Evolutionary conservation across 2,329 filamentous ascomycete genomes (phyloP), one percentile per base, ranked within the genome.

Genomic region (Chrysoporthe austroafricana): DNA sequence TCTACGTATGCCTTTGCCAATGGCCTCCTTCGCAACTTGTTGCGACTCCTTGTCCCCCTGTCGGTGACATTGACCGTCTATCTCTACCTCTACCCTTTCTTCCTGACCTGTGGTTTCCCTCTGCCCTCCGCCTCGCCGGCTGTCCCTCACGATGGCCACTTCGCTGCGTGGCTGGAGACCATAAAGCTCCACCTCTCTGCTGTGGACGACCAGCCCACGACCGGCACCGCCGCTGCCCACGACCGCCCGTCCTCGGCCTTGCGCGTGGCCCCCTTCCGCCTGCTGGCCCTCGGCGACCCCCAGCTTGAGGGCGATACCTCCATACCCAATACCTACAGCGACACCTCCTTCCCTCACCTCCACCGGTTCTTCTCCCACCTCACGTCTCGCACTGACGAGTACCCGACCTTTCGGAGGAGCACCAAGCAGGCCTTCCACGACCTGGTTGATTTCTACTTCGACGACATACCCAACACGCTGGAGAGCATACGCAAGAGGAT

Each of bases 271-370:
- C 93, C 94, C 0, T 97, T 98, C 75, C 88, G 95, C 67, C 87
- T 98, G 3, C 89, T 98, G 16, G 89, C 94, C 1, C 87, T 98
- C 32, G 95, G 92, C 69, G 95, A 98, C 77, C 95, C 95, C 5
- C 95, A 98, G 78, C 87, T 98, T 64, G 95, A 98, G 80, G 95
- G 95, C 73, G 93, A 97, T 76, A 93, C 91, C 2, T 94, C 92
- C 7, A 90, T 97, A 36, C 91, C 90, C 18, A 85, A 84, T 64
- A 80, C 82, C 46, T 81, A 84, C 70, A 78, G 84, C 48, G 81
- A 64, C 18, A 62, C 83, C 58, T 77, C 81, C 1, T 85, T 90
- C 62, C 86, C 86, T 1, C 85, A 90, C 72, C 73, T 85, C 3
- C 79, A 79, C 64, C 80, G 78, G 71, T 79, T 85, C 26, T 76